Evolutionary conservation across 179 eudicot species (phyloP).

Genomic region (Monotropa hypopitys): DNA sequence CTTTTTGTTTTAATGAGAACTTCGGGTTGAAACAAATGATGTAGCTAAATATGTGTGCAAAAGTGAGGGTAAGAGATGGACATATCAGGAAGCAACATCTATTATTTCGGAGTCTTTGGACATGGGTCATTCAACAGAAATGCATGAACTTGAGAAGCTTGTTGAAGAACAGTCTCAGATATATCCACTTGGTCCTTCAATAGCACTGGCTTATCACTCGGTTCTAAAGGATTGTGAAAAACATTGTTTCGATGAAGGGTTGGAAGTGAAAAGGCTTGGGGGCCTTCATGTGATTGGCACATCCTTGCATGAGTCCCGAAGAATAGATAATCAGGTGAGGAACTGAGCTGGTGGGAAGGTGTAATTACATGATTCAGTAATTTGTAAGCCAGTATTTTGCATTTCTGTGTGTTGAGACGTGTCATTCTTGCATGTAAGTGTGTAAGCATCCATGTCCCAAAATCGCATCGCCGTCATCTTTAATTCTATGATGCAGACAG

Average conservation of each 20-base stretch:
- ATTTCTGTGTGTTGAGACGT: not conserved
- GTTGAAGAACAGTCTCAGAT: conserved; percentile 64
- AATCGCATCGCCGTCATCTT: not conserved
- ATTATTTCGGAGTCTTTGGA: conserved; percentile 62
- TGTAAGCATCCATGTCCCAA: not conserved
- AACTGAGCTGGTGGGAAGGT: not conserved
- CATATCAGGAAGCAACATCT: conserved; percentile 62
- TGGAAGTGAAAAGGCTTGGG: conserved; percentile 87
- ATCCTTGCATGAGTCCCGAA: conserved; percentile 91
- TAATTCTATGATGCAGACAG: not conserved
- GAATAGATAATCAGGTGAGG: conserved; percentile 94
- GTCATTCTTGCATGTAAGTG: not conserved
- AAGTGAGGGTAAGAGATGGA: conserved; percentile 68
- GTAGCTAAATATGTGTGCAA: conserved; percentile 76
- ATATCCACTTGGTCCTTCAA: conserved; percentile 82
- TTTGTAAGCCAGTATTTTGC: not conserved
- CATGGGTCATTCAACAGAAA: conserved; percentile 60
- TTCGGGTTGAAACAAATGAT: conserved; percentile 3
- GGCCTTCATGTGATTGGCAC: conserved; percentile 99
- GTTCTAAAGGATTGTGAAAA: conserved; percentile 68
- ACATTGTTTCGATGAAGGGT: conserved; percentile 80
- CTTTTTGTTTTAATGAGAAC: not conserved
- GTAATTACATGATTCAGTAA: not conserved
- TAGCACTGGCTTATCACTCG: conserved; percentile 72
- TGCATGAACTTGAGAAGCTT: conserved; percentile 58